Base-by-base conservation (phyloP, 257 asterid species). In the Striga asiatica region DNA sequence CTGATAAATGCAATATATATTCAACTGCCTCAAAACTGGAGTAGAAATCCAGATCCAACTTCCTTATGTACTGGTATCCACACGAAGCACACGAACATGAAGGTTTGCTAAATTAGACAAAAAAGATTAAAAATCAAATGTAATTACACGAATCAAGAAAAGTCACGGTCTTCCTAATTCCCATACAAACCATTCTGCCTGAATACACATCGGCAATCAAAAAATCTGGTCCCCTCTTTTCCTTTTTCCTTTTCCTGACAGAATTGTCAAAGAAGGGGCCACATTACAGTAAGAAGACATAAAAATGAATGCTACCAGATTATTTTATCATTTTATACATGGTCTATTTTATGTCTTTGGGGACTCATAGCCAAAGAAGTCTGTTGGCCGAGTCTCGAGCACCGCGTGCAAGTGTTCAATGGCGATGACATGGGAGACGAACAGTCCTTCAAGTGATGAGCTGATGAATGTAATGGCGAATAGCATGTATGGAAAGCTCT, bases 321-420 rank as follows among this genome's bases (percentile, higher is more conserved):
- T 37, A 13, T 8, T n/a, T n/a, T n/a, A 4, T 41, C 21, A 4
- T 4, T 13, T 18, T 19, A 53, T 21, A 46, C 66, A 42, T 21
- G 68, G 64, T 48, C 64, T 68, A 23, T 52, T 25, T 46, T 53
- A 17, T 60, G 64, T 51, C 67, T 66, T 35, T 23, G 56, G 78
- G 69, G 68, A n/a, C 73, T 71, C 75, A 56, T 28, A 7, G 19
- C 49, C 25, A n/a, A 64, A 47, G 65, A 58, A 24, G 27, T 60
- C 46, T 66, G 76, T 64, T 66, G 59, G 45, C 58, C 58, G 17
- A 67, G 60, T 50, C 80, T 66, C 3, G 78, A 47, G 45, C 63
- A 67, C 12, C 82, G 74, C 8, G 53, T 8, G 31, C 75, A 66
- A 0, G 76, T 77, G 50, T 71, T 60, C 63, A 83, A 22, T n/a